Base-by-base conservation (phyloP, 1,284 basidiomycete genomes). In the Moniliophthora roreri region DNA sequence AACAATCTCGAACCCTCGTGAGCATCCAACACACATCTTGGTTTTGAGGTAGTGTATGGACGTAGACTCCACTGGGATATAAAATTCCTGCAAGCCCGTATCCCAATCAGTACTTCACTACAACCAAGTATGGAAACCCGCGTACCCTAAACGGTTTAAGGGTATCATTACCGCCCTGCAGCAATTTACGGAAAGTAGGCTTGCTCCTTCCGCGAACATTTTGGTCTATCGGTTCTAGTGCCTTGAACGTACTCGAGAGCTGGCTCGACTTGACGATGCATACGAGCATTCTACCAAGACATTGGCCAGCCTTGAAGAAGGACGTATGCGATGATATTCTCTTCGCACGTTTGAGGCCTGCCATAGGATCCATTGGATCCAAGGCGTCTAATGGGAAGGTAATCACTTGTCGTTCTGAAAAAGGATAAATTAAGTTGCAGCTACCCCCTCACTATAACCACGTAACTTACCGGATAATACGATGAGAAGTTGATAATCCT, bases 1-100 rank as follows among this genome's bases (percentile, higher is more conserved):
- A 60, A 99, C 95, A 62, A 99, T 98, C 74, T 99, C 97, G 68
- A 99, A 99, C n/a, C 97, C 97, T 66, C 95, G 92, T 13, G 95
- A 93, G 66, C 95, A 97, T 1, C 96, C 97, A 11, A 99, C 92
- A 67, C 97, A 99, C 55, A 99, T 84, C 74, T 92, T 94, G 51
- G 95, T 98, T 78, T 97, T 98, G 63, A 99, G 81, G 76, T 98
- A 98, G 73, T 98, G 95, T 47, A 99, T 92, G 8, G 95, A 98
- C 58, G 87, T 93, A 48, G 93, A 96, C 71, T 98, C 95, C 15
- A 97, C 93, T 0, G 97, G 96, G 55, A 99, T 98, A 70, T 99
- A 99, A 72, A 99, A 99, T 71, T 99, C 93, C 91, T 94, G 62
- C 20, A 62, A 32, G 36, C 47, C 38, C 51, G 10, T 52, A 40